Base-by-base conservation (phyloP, 805 yeast genomes). In the Phaffomyces opuntiae region DNA sequence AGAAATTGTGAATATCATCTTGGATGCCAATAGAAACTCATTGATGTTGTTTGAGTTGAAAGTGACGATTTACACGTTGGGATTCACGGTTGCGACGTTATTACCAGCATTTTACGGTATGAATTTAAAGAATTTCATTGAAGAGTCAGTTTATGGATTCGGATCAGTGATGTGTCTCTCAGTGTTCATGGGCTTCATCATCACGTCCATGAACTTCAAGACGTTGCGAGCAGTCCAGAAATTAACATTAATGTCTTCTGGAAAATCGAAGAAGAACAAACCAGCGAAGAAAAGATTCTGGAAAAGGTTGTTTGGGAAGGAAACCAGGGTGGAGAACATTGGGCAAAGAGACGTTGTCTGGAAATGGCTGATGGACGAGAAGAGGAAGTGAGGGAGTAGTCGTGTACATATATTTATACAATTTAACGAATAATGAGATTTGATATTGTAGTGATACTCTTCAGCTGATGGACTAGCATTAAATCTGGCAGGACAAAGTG, bases 11-110 rank as follows among this genome's bases (percentile, higher is more conserved):
- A 89, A 89, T 59, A 89, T 90, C 56, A 89, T 90, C 49, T 65
- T 90, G 45, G 97, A 90, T 63, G 87, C 96, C 3, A 88, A 88
- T 58, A 78, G 97, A 67, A 90, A 90, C 65, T 79, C 95, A 4
- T 68, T 90, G 50, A 87, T 90, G 95, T 73, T 90, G 46, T 80
- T 84, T 53, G 96, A 90, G 57, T 68, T 90, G 51, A 83, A 86
- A 55, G 79, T 89, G 14, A 80, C 95, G 0, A 83, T 90, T 25
- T 87, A 86, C 51, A 87, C 96, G 0, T 63, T 90, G 33, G 95
- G 96, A 0, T 77, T 87, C 57, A 85, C 96, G 0, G 83, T 87
- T 21, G 96, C 95, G 1, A 83, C 96, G 1, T 67, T 87, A 19
- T 55, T 87, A 1, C 96, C 96, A 2, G 95, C 95, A 8, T 81